Conservation (phyloP, 495 filamentous ascomycete species). For the Podospora bellae-mahoneyi region DNA sequence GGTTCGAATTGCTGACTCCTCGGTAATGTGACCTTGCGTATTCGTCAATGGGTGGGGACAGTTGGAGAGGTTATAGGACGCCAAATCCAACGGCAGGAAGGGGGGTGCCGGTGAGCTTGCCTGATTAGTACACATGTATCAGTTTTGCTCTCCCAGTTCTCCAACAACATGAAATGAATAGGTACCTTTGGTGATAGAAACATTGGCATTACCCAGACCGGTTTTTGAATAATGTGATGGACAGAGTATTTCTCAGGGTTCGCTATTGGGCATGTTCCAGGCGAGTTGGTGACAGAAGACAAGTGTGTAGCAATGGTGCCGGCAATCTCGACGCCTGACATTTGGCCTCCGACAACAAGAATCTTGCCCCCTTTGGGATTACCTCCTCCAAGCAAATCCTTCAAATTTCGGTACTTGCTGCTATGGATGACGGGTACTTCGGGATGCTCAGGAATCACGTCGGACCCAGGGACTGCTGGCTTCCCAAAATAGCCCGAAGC, state of each 20-base stretch:
- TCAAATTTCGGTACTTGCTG: slow-evolving; percentile 50
- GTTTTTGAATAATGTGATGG: slow-evolving; percentile 64
- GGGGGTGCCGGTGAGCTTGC: slow-evolving; percentile 45
- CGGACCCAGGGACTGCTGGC: slow-evolving; percentile 52
- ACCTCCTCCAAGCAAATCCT: slow-evolving; percentile 33
- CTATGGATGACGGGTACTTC: slow-evolving; percentile 56
- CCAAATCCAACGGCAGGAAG: slow-evolving; percentile 75
- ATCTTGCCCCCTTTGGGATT: slow-evolving; percentile 54
- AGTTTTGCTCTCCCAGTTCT: too few relatives aligned
- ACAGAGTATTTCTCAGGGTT: slow-evolving; percentile 47
- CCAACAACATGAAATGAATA: not conserved
- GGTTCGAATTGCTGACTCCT: slow-evolving; percentile 48
- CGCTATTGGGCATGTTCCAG: slow-evolving; percentile 32
- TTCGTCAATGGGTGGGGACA: slow-evolving; percentile 58
- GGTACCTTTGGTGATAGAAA: slow-evolving; percentile 52
- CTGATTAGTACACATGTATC: slow-evolving; percentile 18
- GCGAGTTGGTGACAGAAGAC: slow-evolving; percentile 54
- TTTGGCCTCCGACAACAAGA: slow-evolving; percentile 76
- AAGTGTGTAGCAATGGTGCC: slow-evolving; percentile 66
- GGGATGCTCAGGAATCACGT: slow-evolving; percentile 21
- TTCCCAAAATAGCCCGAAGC: slow-evolving; percentile 73
- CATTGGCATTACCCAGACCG: slow-evolving; percentile 70
- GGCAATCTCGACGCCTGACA: slow-evolving; percentile 77
- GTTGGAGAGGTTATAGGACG: slow-evolving; percentile 65
- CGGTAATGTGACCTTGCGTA: slow-evolving; percentile 54